Evolutionary conservation across 2,329 filamentous ascomycete genomes (phyloP).

Genomic region (Scedosporium apiospermum): DNA sequence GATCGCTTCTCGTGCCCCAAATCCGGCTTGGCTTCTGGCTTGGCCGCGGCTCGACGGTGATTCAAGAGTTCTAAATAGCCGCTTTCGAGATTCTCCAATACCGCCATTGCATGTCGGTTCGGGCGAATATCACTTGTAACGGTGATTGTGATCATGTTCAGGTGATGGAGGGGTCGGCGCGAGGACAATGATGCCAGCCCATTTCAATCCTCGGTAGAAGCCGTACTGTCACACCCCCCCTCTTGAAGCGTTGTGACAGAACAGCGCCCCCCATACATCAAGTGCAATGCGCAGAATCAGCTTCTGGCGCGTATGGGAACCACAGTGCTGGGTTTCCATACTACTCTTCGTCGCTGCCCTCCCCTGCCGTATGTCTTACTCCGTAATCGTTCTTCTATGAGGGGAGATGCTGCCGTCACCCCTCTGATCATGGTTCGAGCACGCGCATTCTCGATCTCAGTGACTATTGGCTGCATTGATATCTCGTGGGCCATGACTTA

Average conservation of each 20-base stretch:
- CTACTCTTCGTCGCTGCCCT: background rate
- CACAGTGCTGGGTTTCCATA: background rate
- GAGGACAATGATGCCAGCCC: background rate
- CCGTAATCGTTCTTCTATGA: background rate
- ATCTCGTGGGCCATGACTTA: conserved; percentile 1
- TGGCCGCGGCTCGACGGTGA: background rate
- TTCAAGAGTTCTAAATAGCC: background rate
- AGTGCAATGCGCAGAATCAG: background rate
- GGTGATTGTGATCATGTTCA: background rate
- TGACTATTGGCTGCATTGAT: background rate
- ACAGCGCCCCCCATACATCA: background rate
- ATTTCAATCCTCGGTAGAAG: background rate
- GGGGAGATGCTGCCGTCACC: background rate
- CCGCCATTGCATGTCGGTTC: too few relatives aligned
- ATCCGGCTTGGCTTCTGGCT: background rate
- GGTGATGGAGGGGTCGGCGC: background rate
- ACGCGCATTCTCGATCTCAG: background rate
- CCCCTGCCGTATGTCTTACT: background rate
- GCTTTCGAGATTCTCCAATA: background rate
- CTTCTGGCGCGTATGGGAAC: background rate
- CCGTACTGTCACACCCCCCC: background rate
- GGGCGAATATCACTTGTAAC: too few relatives aligned
- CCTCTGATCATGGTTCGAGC: background rate
- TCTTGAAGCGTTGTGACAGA: background rate
- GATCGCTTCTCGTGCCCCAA: background rate